Evolutionary conservation across 192 early-diverging fungal genomes (phyloP).

Genomic region (Nowakowskiella sp.): DNA sequence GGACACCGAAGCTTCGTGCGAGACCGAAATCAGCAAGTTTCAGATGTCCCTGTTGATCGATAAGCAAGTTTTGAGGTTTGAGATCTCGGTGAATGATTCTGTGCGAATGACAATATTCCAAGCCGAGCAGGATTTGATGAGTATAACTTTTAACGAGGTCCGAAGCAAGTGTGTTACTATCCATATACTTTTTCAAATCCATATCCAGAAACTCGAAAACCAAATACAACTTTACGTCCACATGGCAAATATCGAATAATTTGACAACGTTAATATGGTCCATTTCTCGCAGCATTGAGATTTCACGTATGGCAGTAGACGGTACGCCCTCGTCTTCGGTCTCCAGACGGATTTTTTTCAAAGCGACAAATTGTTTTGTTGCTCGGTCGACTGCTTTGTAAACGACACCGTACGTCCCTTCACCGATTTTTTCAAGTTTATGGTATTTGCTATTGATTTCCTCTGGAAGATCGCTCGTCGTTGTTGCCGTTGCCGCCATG

Average conservation of each 20-base stretch:
- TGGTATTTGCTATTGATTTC: no score
- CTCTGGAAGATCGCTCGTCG: no score
- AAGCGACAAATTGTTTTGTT: slow-evolving; percentile 80
- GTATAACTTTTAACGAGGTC: slow-evolving; percentile 68
- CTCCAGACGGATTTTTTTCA: slow-evolving; percentile 90
- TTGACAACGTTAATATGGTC: slow-evolving; percentile 82
- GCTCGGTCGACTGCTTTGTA: slow-evolving; percentile 73
- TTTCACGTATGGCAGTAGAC: slow-evolving; percentile 95
- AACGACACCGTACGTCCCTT: slow-evolving; percentile 85
- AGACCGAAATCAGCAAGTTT: slow-evolving; percentile 97
- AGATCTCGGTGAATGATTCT: slow-evolving; percentile 95
- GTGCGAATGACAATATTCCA: slow-evolving; percentile 83
- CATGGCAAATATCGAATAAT: slow-evolving; percentile 82
- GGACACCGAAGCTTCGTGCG: slow-evolving; percentile 84
- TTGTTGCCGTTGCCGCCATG: no score
- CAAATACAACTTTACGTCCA: slow-evolving; percentile 79
- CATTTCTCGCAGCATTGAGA: slow-evolving; percentile 95
- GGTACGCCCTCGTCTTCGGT: slow-evolving; percentile 79
- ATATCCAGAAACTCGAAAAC: slow-evolving; percentile 96
- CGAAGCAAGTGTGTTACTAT: slow-evolving; percentile 34
- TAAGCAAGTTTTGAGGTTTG: slow-evolving; percentile 97
- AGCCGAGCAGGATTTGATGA: slow-evolving; percentile 78
- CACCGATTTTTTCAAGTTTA: slow-evolving; percentile 91
- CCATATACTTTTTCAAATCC: slow-evolving; percentile 83
- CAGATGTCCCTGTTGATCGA: slow-evolving; percentile 76